A percentile compares a stretch with the other conserved stretches of the same genome.
These are phyloP conservation scores for Podila clonocystis DNA, from an alignment of 192 early-diverging fungal genomes.

Conservation along the genomic window DNA sequence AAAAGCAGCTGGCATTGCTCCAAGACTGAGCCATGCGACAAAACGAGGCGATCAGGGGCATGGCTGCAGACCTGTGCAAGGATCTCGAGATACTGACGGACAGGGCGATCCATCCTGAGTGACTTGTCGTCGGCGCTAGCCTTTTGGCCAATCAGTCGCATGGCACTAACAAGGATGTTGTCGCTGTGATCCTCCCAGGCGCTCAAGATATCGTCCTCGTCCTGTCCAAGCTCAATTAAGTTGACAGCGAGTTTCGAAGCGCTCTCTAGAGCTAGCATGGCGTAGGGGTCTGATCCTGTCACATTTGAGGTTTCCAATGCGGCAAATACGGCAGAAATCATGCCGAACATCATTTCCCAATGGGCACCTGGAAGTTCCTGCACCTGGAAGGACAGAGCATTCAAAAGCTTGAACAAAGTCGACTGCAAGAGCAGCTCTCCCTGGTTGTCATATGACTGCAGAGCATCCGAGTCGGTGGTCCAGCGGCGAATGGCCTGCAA, in stretches of 20 bases:
- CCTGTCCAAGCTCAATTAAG: slow-evolving; percentile 39
- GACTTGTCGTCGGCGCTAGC: neutral
- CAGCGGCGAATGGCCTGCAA: slow-evolving; percentile 53
- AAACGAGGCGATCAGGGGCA: slow-evolving; percentile 19
- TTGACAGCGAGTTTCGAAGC: slow-evolving; percentile 9
- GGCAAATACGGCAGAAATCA: slow-evolving; percentile 8
- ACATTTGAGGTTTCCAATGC: slow-evolving; percentile 9
- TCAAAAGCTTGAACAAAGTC: slow-evolving; percentile 44
- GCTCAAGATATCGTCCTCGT: slow-evolving; percentile 41
- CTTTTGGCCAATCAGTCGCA: slow-evolving; percentile 31
- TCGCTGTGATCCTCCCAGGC: slow-evolving; percentile 47
- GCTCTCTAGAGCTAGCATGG: slow-evolving; percentile 22
- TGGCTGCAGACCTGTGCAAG: slow-evolving; percentile 25
- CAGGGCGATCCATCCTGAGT: slow-evolving; percentile 39
- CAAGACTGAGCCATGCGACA: slow-evolving; percentile 32
- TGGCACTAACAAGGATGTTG: slow-evolving; percentile 19
- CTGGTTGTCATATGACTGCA: slow-evolving; percentile 19
- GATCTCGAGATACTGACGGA: slow-evolving; percentile 30
- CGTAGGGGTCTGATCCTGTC: neutral
- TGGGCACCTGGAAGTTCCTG: slow-evolving; percentile 57
- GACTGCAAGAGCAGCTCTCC: slow-evolving; percentile 21
- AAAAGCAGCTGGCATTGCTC: slow-evolving; percentile 41
- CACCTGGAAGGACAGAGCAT: slow-evolving; percentile 38
- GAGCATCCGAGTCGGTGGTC: slow-evolving; percentile 30
- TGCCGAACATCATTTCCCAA: slow-evolving; percentile 56